Base-by-base conservation (phyloP, 2,329 filamentous ascomycete genomes). In the Neofusicoccum sp. region DNA sequence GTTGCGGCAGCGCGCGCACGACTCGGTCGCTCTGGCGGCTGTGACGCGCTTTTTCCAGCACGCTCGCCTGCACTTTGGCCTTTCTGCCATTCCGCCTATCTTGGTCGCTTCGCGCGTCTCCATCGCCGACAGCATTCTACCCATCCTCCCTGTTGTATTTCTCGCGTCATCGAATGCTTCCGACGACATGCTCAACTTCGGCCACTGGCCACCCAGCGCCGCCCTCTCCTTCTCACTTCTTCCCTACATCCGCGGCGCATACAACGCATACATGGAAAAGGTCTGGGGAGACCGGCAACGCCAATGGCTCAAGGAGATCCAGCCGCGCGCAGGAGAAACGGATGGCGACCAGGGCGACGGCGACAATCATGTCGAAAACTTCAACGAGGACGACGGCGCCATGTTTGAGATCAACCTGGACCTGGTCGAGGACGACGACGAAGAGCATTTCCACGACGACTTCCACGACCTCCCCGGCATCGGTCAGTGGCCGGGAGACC, bases 71-170 rank as follows among this genome's bases (percentile, higher is more conserved):
- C 82, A 84, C 64, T 68, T 89, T 33, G 87, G 87, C 1, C 74
- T 92, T 3, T 87, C 89, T 1, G 78, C 91, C 6, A 89, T 93
- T 64, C 89, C 87, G 0, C 81, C 89, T 9, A 81, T 86, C 1
- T 80, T 93, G 7, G 81, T 92, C 9, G 81, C 89, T n/a, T 88
- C 88, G 22, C 81, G 90, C 37, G 28, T 63, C 28, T 59, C 61
- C n/a, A 80, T 89, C 52, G 84, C 85, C 34, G 89, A 92, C 67
- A 83, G 84, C 3, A 77, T 89, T 6, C 78, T 90, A 6, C 87
- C 87, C 1, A 83, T 85, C 22, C 79, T 89, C 16, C 87, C 87
- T 0, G 81, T 90, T 62, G 79, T 85, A 67, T 86, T 86, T 74
- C 85, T 85, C 65, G 84, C 80, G 44, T 84, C 80, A 33, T 82